Percentiles rank a stretch among this genome's conserved stretches.
phyloP scores from a whole-genome alignment of 2,329 filamentous ascomycete genomes.

The Diaporthe citri region DNA sequence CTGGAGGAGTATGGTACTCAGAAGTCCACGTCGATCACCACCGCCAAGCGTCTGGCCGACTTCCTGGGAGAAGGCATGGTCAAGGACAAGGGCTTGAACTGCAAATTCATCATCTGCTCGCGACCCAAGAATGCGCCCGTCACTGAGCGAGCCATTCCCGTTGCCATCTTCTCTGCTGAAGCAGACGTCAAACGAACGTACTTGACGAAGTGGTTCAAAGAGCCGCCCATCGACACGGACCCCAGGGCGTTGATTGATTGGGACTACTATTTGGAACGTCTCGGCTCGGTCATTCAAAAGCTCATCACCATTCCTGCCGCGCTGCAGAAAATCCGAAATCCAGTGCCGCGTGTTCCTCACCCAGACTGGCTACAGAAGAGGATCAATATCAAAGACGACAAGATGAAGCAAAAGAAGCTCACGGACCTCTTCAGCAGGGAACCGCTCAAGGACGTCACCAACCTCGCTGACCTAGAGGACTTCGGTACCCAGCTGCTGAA shows the following conservation, averaged over 20 bases:
- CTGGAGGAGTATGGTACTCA: conserved; percentile 95
- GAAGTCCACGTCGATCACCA: conserved; percentile 99
- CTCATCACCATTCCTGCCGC: conserved; percentile 98
- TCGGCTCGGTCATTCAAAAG: conserved; percentile 98
- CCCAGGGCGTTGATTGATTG: conserved; percentile 92
- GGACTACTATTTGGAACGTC: conserved; percentile 95
- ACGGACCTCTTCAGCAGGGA: conserved; percentile 88
- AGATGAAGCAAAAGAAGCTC: conserved; percentile 98
- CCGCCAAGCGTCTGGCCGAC: conserved; percentile 91
- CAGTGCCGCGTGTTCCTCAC: conserved; percentile 91
- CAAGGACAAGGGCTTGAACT: conserved; percentile 98
- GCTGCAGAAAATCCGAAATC: conserved; percentile 93
- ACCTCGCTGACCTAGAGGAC: conserved; percentile 85
- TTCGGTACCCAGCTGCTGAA: conserved; percentile 78
- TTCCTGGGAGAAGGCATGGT: conserved; percentile 99
- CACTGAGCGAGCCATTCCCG: conserved; percentile 92
- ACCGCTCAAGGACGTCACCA: conserved; percentile 79
- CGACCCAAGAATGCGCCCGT: conserved; percentile 89
- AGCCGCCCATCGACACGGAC: conserved; percentile 92
- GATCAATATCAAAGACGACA: conserved; percentile 96
- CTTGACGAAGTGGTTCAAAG: conserved; percentile 93
- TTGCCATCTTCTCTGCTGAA: conserved; percentile 97
- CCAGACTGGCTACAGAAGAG: conserved; percentile 96
- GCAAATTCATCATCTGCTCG: conserved; percentile 98
- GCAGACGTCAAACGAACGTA: conserved; percentile 89